phyloP scores from a whole-genome alignment of 2,329 filamentous ascomycete species.

The Stagonosporopsis rhizophila region DNA sequence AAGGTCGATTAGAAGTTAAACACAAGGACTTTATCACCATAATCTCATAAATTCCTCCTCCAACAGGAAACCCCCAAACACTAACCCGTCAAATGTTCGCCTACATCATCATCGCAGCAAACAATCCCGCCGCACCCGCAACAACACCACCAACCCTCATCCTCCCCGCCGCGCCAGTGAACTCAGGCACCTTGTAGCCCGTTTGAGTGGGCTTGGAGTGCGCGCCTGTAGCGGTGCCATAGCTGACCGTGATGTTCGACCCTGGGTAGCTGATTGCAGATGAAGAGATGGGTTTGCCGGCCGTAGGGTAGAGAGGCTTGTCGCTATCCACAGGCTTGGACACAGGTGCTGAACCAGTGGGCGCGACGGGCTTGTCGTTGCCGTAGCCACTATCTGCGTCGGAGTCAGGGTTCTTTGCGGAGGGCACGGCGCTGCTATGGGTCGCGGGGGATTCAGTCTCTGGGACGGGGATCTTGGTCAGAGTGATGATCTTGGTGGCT shows the following conservation, averaged over 20 bases:
- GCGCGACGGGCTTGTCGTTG: conserved; percentile 4
- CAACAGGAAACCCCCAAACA: too few relatives aligned
- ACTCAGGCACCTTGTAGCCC: conserved; percentile 22
- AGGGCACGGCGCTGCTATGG: conserved; percentile 9
- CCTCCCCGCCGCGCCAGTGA: conserved; percentile 34
- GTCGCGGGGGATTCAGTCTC: conserved; percentile 19
- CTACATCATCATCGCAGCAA: conserved; percentile 30
- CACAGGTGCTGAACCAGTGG: background rate
- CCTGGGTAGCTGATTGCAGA: background rate
- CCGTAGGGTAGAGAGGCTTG: conserved; percentile 4
- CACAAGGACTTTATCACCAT: too few relatives aligned
- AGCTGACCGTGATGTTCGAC: conserved; percentile 21
- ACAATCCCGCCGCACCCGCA: conserved; percentile 16
- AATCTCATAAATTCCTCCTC: too few relatives aligned
- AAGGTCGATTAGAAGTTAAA: too few relatives aligned
- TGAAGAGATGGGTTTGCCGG: background rate
- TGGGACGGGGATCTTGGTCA: conserved; percentile 26
- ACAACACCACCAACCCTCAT: conserved; percentile 24
- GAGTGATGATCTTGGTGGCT: conserved; percentile 27
- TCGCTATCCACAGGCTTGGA: background rate
- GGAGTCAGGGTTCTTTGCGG: conserved; percentile 9
- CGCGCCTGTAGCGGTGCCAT: conserved; percentile 7
- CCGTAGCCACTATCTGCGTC: conserved; percentile 1
- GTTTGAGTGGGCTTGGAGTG: conserved; percentile 22
- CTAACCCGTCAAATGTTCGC: too few relatives aligned